Conservation (phyloP, 2,329 filamentous ascomycete species). For the Talaromyces sp. region DNA sequence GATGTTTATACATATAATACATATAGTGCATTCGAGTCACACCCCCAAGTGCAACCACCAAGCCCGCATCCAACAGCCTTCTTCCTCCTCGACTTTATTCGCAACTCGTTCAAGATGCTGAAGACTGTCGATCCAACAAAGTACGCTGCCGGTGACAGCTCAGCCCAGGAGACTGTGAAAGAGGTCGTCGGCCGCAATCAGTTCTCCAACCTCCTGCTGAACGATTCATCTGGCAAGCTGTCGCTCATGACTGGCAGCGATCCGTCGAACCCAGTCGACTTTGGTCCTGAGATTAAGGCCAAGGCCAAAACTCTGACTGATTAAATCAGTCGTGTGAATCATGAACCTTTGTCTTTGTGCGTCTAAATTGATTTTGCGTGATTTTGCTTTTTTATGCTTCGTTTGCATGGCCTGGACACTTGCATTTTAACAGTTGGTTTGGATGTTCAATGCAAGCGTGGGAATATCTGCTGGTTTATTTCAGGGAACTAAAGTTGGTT, state of each 20-base stretch:
- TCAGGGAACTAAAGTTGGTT: no score
- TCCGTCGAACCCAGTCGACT: slow-evolving; percentile 28
- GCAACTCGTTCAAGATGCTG: slow-evolving; percentile 62
- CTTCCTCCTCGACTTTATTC: slow-evolving; percentile 69
- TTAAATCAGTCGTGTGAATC: background rate
- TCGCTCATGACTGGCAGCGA: slow-evolving; percentile 33
- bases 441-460: no score
- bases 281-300: slow-evolving; percentile 30
- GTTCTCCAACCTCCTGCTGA: slow-evolving; percentile 31
- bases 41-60: slow-evolving; percentile 36
- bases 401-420: no score
- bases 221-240: slow-evolving; percentile 32
- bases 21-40: slow-evolving; percentile 32
- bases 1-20: background rate
- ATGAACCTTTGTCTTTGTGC: background rate
- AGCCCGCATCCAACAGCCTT: slow-evolving; percentile 32
- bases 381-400: no score
- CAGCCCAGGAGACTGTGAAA: slow-evolving; percentile 12
- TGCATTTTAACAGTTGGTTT: no score
- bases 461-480: no score
- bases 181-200: slow-evolving; percentile 34
- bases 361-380: background rate
- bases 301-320: slow-evolving; percentile 26
- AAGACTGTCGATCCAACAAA: slow-evolving; percentile 27
- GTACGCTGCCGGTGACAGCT: slow-evolving; percentile 25